These are phyloP conservation scores for Psilocybe mexicana DNA, from an alignment of 1,284 basidiomycete genomes.

Conservation along the genomic window DNA sequence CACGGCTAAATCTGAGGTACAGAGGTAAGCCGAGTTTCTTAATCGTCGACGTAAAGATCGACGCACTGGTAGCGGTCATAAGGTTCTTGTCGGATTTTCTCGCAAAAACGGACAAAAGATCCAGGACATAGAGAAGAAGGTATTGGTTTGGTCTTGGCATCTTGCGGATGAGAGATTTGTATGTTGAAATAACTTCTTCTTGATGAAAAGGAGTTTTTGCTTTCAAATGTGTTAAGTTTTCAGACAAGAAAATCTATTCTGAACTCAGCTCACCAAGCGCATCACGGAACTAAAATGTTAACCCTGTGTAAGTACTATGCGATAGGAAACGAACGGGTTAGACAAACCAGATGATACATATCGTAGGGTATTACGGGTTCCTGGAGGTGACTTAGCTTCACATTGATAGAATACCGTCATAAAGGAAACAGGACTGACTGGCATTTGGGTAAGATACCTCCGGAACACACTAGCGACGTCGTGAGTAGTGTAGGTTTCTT, in stretches of 20 bases:
- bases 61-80: conserved; percentile 92
- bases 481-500: conserved; percentile 85
- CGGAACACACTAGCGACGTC: conserved; percentile 97
- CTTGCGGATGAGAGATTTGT: conserved; percentile 82
- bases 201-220: conserved; percentile 66
- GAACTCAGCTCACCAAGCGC: conserved; percentile 53
- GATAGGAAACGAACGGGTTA: conserved; percentile 4
- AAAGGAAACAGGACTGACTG: conserved; percentile 56
- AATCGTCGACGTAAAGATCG: background rate
- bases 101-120: conserved; percentile 93
- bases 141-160: conserved; percentile 92
- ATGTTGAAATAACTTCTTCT: conserved; percentile 72
- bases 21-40: background rate
- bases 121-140: conserved; percentile 93
- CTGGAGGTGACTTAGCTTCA: conserved; percentile 37
- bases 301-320: conserved; percentile 1
- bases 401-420: background rate
- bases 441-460: conserved; percentile 95
- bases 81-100: conserved; percentile 89
- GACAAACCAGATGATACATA: conserved; percentile 83
- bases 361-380: conserved; percentile 89
- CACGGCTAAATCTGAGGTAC: conserved; percentile 78
- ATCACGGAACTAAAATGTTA: conserved; percentile 70
- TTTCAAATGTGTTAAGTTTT: conserved; percentile 27
- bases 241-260: background rate